Evolutionary conservation across 805 yeast species (phyloP), one percentile per base, ranked within the genome.

Genomic region (Ogataea trehalophila): DNA sequence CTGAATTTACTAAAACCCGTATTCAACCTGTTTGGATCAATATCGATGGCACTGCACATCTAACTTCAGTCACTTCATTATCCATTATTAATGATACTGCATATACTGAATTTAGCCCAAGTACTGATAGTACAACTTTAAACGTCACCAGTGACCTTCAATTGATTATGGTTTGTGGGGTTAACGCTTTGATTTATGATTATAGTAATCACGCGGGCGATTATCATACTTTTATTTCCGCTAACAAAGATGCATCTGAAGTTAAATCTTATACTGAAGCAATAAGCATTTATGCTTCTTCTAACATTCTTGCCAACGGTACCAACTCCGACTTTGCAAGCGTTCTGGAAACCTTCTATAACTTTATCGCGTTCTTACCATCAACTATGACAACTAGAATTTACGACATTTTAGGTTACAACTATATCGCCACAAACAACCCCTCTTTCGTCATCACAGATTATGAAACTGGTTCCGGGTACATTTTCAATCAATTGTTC

Each of bases 101-200:
- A 3, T 4, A 26, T 14, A 14, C 37, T 20, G 38, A 4, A 16
- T 39, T 22, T 23, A 22, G 15, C 15, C 23, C 44, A 11, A 18
- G 20, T 5, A 23, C 1, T 9, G 22, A 1, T 3, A 39, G 39
- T 17, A 8, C 41, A 15, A 41, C 43, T 2, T 7, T 47, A 23
- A 40, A 23, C 6, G 37, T 47, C 1, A 43, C 50, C 1, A n/a
- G 31, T 7, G 50, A 47, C 31, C 5, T 17, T 8, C 37, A 37
- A 31, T 33, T 23, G 23, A 26, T 37, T 2, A 43, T 47, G 46
- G 42, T 43, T 18, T 43, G 47, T 43, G 50, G 44, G 31, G 47
- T 43, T 5, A 45, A 47, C 26, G 50, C 50, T 6, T 18, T 47
- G 16, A 22, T 47, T 17, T 33, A 29, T n/a, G 47, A 47, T 23